These are phyloP conservation scores for Magnusiomyces sp. DNA, from an alignment of 1,139 yeast genomes.

Conservation along the genomic window DNA sequence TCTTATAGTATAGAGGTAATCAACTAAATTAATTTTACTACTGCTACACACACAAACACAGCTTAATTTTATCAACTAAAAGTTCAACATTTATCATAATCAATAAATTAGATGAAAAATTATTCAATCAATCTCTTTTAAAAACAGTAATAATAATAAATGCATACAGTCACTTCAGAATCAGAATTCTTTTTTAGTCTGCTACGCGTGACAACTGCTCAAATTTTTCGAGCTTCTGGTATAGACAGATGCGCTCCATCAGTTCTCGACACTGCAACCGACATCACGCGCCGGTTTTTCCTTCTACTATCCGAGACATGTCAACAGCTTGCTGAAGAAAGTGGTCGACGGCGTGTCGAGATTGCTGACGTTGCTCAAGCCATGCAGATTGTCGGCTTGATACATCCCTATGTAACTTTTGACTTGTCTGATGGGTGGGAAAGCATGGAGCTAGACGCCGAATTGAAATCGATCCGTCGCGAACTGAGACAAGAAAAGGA, in stretches of 20 bases:
- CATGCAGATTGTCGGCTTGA: conserved; percentile 45
- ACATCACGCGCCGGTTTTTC: conserved; percentile 50
- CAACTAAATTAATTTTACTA: no score
- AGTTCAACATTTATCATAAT: no score
- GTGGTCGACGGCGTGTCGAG: conserved; percentile 37
- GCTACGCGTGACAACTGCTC: conserved; percentile 57
- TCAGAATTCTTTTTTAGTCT: conserved; percentile 48
- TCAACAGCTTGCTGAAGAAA: conserved; percentile 33
- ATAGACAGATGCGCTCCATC: conserved; percentile 62
- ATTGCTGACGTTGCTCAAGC: conserved; percentile 57
- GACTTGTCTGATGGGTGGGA: conserved; percentile 7
- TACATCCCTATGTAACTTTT: conserved; percentile 35
- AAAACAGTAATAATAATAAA: background rate
- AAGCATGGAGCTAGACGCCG: conserved; percentile 2
- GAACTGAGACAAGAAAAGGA: no score
- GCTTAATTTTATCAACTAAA: no score
- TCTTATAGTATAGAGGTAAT: no score
- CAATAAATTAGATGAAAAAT: no score
- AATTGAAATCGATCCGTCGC: background rate
- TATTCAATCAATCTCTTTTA: no score
- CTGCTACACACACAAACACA: no score
- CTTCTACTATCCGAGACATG: conserved; percentile 40
- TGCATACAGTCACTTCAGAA: conserved; percentile 2
- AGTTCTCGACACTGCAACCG: conserved; percentile 55
- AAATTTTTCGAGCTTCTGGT: conserved; percentile 58